Conservation (phyloP, 2,329 filamentous ascomycete genomes). For the Reticulascus tulasneorum region DNA sequence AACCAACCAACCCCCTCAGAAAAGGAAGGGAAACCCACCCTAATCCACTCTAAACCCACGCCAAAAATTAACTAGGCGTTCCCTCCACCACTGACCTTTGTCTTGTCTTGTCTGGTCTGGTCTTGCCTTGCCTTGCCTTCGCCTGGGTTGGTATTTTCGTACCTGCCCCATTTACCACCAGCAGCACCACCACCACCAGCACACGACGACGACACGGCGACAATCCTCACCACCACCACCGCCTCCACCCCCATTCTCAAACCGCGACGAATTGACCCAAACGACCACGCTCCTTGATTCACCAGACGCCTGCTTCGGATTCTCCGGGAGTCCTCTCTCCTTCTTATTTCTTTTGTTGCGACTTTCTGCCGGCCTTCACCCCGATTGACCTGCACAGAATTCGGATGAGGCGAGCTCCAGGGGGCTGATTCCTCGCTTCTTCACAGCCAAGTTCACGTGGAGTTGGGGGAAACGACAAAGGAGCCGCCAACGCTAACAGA, state of each 20-base stretch:
- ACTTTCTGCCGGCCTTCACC: background rate
- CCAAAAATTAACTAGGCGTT: background rate
- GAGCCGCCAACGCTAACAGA: too few relatives aligned
- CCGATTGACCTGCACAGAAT: too few relatives aligned
- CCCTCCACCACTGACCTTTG: slow-evolving; percentile 1
- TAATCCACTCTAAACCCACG: background rate
- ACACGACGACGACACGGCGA: background rate
- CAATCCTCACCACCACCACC: slow-evolving; percentile 2
- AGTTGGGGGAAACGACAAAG: too few relatives aligned
- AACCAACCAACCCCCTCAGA: slow-evolving; percentile 4
- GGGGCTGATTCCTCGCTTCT: too few relatives aligned
- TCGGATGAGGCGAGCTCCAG: too few relatives aligned
- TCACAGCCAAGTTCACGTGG: too few relatives aligned
- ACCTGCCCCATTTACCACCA: slow-evolving; percentile 2
- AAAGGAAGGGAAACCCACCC: background rate
- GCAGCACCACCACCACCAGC: background rate
- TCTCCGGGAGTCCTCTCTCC: slow-evolving; percentile 6
- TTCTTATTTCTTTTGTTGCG: slow-evolving; percentile 12
- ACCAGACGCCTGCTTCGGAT: background rate
- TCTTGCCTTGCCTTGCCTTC: background rate
- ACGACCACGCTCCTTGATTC: slow-evolving; percentile 8
- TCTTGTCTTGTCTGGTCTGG: slow-evolving; percentile 1
- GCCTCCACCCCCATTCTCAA: background rate
- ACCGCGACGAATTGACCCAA: background rate
- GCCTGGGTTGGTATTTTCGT: background rate